A percentile compares a stretch with the other conserved stretches of the same genome.
These are phyloP conservation scores for Arxiozyma slooffiae DNA, from an alignment of 1,139 yeast species.

Conservation along the genomic window DNA sequence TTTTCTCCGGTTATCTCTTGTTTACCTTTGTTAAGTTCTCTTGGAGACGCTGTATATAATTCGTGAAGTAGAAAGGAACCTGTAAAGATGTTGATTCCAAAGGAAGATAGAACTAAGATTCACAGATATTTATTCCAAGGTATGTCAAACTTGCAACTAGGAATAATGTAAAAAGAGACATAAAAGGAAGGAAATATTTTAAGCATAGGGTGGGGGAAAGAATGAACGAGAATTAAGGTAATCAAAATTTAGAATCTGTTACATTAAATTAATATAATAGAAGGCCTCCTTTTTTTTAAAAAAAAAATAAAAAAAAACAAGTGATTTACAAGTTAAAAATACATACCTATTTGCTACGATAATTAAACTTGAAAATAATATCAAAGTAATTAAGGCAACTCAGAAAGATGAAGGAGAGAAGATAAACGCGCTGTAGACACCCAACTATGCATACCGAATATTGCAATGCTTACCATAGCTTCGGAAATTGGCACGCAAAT, in stretches of 20 bases:
- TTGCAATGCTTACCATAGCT: not conserved
- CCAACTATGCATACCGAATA: not conserved
- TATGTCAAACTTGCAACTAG: constrained; percentile 40
- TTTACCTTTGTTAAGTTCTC: not conserved
- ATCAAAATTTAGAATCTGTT: not conserved
- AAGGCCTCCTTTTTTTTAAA: not conserved
- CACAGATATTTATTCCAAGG: constrained; percentile 98
- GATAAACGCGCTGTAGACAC: too few species aligned
- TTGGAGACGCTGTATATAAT: not conserved
- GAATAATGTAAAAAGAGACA: not conserved
- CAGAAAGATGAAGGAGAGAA: not conserved
- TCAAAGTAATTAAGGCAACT: not conserved
- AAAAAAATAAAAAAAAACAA: too few species aligned
- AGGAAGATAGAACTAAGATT: constrained; percentile 98
- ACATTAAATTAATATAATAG: too few species aligned
- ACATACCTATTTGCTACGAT: not conserved
- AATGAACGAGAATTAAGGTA: not conserved
- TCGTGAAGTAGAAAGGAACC: constrained; percentile 4
- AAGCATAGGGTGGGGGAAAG: not conserved
- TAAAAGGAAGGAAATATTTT: not conserved
- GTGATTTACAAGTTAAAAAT: not conserved
- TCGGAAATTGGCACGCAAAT: not conserved
- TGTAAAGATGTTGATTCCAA: constrained; percentile 92
- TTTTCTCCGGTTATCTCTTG: too few species aligned
- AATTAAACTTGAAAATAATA: not conserved